These are phyloP conservation scores for Thalassiosira livingstoniorum DNA, from an alignment of 352 stramenopile genomes.

Conservation along the genomic window DNA sequence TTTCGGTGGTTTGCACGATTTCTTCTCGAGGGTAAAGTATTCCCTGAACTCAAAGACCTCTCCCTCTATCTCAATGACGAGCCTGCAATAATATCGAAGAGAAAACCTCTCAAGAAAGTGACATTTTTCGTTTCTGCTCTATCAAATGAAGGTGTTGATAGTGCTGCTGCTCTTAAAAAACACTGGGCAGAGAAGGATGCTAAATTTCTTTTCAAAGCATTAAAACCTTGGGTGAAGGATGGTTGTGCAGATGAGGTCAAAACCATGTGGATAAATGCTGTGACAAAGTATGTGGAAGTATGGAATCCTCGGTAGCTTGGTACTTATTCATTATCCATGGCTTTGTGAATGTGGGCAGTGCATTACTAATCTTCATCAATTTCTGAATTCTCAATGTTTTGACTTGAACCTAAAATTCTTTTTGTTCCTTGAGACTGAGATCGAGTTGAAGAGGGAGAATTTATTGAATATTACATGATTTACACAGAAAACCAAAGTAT, in stretches of 20 bases:
- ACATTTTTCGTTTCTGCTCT: constrained; percentile 72
- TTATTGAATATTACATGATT: too few relatives aligned
- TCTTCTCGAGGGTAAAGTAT: constrained; percentile 83
- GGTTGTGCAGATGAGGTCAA: constrained; percentile 66
- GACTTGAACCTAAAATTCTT: too few relatives aligned
- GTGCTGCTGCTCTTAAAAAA: constrained; percentile 66
- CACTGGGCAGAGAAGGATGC: constrained; percentile 80
- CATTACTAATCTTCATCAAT: too few relatives aligned
- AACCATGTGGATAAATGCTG: constrained; percentile 71
- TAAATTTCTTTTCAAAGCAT: constrained; percentile 80
- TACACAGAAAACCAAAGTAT: too few relatives aligned
- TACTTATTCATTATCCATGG: too few relatives aligned
- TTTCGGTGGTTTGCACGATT: constrained; percentile 84
- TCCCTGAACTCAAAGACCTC: constrained; percentile 69
- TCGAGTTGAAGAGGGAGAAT: too few relatives aligned
- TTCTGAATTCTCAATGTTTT: too few relatives aligned
- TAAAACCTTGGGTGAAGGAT: constrained; percentile 75
- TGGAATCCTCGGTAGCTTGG: constrained; percentile 28
- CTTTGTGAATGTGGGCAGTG: too few relatives aligned
- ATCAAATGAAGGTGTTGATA: constrained; percentile 71
- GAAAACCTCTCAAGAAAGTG: constrained; percentile 72
- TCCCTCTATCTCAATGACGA: constrained; percentile 74
- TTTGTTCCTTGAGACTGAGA: too few relatives aligned
- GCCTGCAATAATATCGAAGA: constrained; percentile 73
- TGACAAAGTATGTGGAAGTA: constrained; percentile 59